These are phyloP conservation scores for Emmonsiellopsis sp. DNA, from an alignment of 2,329 filamentous ascomycete genomes.

Conservation along the genomic window DNA sequence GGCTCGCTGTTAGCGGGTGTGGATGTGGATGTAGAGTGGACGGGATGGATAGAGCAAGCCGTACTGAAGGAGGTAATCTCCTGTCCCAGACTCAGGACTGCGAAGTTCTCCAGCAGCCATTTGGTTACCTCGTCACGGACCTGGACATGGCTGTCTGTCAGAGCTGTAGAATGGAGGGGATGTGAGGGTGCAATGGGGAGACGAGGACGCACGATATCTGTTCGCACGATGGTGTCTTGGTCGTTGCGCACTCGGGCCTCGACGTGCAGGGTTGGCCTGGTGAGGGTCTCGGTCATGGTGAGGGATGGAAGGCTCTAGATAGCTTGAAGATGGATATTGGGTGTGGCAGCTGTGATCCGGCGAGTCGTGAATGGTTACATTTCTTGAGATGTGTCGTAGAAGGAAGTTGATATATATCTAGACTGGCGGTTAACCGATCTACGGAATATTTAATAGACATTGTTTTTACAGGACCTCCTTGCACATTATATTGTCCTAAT, in stretches of 20 bases:
- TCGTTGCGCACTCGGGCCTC: constrained; percentile 28
- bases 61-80: constrained; percentile 23
- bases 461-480: too few relatives aligned
- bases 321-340: too few relatives aligned
- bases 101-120: constrained; percentile 28
- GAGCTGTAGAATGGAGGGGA: neutral
- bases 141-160: constrained; percentile 11
- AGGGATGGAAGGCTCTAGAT: neutral
- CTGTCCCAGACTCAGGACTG: constrained; percentile 25
- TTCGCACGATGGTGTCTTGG: constrained; percentile 19
- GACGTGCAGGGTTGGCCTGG: constrained; percentile 28
- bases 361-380: too few relatives aligned
- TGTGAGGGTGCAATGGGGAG: neutral
- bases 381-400: too few relatives aligned
- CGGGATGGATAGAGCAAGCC: neutral
- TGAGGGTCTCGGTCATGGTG: neutral
- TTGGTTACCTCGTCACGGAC: constrained; percentile 28
- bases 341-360: too few relatives aligned
- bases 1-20: neutral
- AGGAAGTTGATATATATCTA: too few relatives aligned
- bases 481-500: too few relatives aligned
- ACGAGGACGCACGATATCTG: constrained; percentile 20
- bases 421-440: too few relatives aligned
- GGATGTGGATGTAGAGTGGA: neutral
- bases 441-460: too few relatives aligned